Evolutionary conservation across 768 basidiomycete genomes (phyloP), one percentile per base, ranked within the genome.

Genomic region (Suillus bovinus): DNA sequence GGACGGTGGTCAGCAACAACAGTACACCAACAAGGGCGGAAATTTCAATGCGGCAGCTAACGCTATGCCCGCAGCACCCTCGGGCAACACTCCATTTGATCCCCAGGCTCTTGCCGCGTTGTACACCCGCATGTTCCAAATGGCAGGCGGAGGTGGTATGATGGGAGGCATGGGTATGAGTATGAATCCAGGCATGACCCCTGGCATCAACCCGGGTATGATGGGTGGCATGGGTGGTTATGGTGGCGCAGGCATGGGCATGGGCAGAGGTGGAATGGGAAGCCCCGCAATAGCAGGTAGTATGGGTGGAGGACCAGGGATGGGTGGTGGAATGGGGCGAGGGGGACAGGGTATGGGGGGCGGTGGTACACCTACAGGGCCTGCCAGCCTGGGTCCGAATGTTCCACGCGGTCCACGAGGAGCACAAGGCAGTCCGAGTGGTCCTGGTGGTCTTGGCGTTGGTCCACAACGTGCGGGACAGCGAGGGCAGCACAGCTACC

Each of bases 81-180:
- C 67, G 14, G 82, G 80, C 5, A 86, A 81, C 66, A 82, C 86
- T 5, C 83, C 91, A 1, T 96, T 98, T 71, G 96, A 98, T 72
- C 93, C 96, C 0, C 91, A 94, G 66, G 93, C 93, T 2, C 88
- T 99, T 72, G 94, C 94, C 0, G 86, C 90, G 61, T 86, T 98
- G 63, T 99, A 97, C 77, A 93, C 95, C 39, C 90, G 94, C 64
- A 98, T 99, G 96, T 90, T 93, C 82, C 87, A 89, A 71, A 90
- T 92, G 79, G 84, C 91, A 54, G 84, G 85, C 41, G 86, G 80
- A 0, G 82, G 81, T 3, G 77, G 78, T 60, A 74, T 74, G 68
- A 79, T 74, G 75, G 75, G 75, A 8, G 78, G 75, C 8, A 80
- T 79, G 76, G 78, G 79, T n/a, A 77, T 76, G 75, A 78, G 76